Evolutionary conservation across 495 filamentous ascomycete genomes (phyloP), one percentile per base, ranked within the genome.

Genomic region (Hapsidospora chrysogenum): DNA sequence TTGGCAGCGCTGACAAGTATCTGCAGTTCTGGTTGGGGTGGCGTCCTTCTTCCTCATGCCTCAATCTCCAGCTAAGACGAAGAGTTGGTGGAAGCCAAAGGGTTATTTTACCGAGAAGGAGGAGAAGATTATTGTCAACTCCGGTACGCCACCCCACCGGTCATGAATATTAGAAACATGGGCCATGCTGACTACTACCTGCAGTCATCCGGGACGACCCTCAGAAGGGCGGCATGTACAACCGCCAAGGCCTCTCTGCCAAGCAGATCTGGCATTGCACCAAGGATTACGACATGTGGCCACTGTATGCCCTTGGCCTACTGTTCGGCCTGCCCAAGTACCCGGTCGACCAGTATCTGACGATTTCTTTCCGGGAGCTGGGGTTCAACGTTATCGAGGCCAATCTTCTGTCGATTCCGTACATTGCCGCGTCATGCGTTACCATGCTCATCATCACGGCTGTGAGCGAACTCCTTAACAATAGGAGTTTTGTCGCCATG

Each of bases 171-270:
- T n/a, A n/a, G n/a, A n/a, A n/a, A n/a, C n/a, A n/a, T n/a, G n/a
- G n/a, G n/a, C n/a, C n/a, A n/a, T n/a, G n/a, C n/a, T n/a, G n/a
- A n/a, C n/a, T n/a, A n/a, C n/a, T n/a, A n/a, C n/a, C n/a, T n/a
- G n/a, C n/a, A n/a, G 63, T 80, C n/a, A 52, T 83, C 17, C 60
- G 74, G 13, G 77, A 80, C 42, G 76, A 80, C 45, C 76, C 77
- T 1, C 63, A 61, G 17, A 79, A 80, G 46, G 70, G 72, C 17
- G 60, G 60, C 37, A 68, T 68, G 66, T 59, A 67, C 45, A 65
- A 62, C 32, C 54, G 77, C 3, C 72, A 83, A 52, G 68, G 65
- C 2, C 50, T 85, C 5, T 66, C 63, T 0, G 63, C 60, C 1
- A 69, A 52, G 18, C 50, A 64, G 15, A 57, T 84, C n/a, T 72